Evolutionary conservation across 208 protist genomes (phyloP).

Genomic region (Plasmodiophora brassicae): DNA sequence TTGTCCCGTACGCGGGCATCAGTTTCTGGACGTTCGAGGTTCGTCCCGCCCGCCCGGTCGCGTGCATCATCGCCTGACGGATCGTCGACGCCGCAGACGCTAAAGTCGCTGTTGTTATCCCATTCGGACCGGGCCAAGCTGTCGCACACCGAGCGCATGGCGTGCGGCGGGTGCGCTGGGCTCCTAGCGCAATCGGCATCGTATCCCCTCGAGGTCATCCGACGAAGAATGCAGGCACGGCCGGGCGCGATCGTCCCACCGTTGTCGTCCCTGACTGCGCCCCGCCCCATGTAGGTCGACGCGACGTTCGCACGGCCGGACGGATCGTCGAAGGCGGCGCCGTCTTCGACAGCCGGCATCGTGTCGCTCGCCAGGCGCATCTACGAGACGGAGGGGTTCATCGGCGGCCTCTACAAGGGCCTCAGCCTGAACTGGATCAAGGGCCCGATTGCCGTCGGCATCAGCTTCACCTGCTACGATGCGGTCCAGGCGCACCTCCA

Average conservation of each 20-base stretch:
- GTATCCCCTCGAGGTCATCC: neutral
- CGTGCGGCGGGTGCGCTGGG: neutral
- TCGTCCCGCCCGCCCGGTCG: no score
- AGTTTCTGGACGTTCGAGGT: neutral
- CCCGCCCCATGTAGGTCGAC: no score
- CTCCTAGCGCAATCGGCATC: neutral
- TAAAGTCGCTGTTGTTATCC: no score
- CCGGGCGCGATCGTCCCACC: no score
- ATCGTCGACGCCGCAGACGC: no score
- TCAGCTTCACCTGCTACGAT: neutral
- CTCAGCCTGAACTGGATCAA: neutral
- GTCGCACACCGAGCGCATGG: neutral
- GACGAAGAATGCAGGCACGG: neutral
- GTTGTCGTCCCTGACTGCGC: no score
- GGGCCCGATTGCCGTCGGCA: neutral
- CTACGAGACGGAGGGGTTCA: neutral
- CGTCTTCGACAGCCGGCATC: neutral
- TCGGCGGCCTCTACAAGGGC: neutral
- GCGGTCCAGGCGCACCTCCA: neutral
- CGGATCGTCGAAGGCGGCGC: no score
- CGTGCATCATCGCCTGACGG: no score
- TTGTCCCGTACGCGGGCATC: neutral
- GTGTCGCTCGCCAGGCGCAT: neutral
- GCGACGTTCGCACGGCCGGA: no score
- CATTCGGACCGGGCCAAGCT: no score